Percentiles rank a stretch among this genome's conserved stretches.
Conservation (phyloP, 164 flowering plant genomes). For the Berberis thunbergii region DNA sequence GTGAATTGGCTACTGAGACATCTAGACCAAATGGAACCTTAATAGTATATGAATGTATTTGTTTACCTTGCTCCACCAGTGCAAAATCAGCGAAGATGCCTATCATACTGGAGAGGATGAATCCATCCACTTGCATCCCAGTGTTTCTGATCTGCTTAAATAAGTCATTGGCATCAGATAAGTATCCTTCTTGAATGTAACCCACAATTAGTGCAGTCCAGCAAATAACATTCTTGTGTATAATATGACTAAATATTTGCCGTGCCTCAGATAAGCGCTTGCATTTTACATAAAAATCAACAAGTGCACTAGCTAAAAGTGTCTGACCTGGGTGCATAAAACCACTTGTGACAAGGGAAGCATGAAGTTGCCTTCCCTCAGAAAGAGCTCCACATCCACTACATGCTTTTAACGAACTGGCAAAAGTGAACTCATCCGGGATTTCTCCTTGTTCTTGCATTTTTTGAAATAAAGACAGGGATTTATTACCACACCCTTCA, state of each 20-base stretch:
- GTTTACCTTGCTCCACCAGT: slow-evolving; percentile 67
- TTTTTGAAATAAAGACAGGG: not conserved
- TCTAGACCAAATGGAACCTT: slow-evolving; percentile 54
- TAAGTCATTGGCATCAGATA: slow-evolving; percentile 41
- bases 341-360: slow-evolving; percentile 38
- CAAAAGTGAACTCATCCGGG: not conserved
- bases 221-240: slow-evolving; percentile 42
- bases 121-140: slow-evolving; percentile 40
- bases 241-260: slow-evolving; percentile 36
- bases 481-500: not conserved
- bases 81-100: slow-evolving; percentile 74
- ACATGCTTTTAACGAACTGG: not conserved
- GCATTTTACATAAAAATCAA: not conserved
- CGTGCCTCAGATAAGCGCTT: slow-evolving; percentile 21
- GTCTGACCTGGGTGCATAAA: slow-evolving; percentile 23
- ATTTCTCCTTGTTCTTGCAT: not conserved
- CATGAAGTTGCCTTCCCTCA: slow-evolving; percentile 53
- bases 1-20: slow-evolving; percentile 53
- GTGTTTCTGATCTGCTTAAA: slow-evolving; percentile 43
- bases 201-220: slow-evolving; percentile 71
- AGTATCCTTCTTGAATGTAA: slow-evolving; percentile 53
- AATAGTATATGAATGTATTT: slow-evolving; percentile 47
- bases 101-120: slow-evolving; percentile 55
- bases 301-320: slow-evolving; percentile 36
- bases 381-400: not conserved